Conservation (phyloP, 495 filamentous ascomycete genomes). For the Thozetella sp. region DNA sequence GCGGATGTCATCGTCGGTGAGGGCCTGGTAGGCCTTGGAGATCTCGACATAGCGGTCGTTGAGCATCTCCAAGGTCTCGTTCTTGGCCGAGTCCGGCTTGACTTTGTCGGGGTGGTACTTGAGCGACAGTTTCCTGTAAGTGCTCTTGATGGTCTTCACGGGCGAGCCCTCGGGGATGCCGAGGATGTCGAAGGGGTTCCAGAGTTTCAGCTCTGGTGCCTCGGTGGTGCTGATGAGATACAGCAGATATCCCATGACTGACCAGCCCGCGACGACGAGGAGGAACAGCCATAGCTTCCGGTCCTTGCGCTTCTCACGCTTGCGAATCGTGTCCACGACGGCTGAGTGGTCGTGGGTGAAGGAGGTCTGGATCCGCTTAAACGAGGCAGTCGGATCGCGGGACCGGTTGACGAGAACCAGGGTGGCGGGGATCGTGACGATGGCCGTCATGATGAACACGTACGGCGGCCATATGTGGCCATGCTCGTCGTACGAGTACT, state of each 20-base stretch:
- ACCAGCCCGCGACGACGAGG: conserved; percentile 75
- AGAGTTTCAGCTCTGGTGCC: conserved; percentile 73
- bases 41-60: conserved; percentile 91
- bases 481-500: conserved; percentile 98
- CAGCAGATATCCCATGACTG: conserved; percentile 86
- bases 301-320: conserved; percentile 88
- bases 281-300: conserved; percentile 84
- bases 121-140: conserved; percentile 83
- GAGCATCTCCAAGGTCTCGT: conserved; percentile 83
- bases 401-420: conserved; percentile 79
- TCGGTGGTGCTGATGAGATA: conserved; percentile 86
- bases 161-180: conserved; percentile 80
- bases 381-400: conserved; percentile 62
- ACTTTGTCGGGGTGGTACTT: conserved; percentile 94
- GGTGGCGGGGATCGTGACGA: conserved; percentile 89
- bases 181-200: conserved; percentile 95
- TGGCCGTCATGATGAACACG: conserved; percentile 83
- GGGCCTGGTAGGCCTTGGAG: conserved; percentile 94
- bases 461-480: conserved; percentile 99
- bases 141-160: conserved; percentile 88
- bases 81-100: conserved; percentile 76
- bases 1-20: conserved; percentile 95
- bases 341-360: conserved; percentile 83
- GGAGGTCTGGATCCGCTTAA: conserved; percentile 58
- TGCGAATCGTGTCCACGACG: conserved; percentile 81